phyloP scores from a whole-genome alignment of 75 land plant species.

The Pinus taeda region DNA sequence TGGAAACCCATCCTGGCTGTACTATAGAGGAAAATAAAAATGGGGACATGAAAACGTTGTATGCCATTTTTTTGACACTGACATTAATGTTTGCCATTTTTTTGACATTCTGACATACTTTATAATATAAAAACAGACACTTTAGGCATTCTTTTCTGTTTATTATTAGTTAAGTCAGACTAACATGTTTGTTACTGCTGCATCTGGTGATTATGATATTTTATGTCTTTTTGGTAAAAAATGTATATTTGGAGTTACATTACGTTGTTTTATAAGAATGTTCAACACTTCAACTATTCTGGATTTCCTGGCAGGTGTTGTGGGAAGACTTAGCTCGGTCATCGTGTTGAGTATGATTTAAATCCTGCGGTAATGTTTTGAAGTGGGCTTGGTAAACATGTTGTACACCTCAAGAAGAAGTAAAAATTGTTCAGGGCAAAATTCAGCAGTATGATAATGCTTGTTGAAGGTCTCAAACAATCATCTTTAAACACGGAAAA shows the following conservation, averaged over 20 bases:
- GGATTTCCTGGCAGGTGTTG: constrained; percentile 6
- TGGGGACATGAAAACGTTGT: neutral
- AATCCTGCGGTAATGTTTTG: too few relatives aligned
- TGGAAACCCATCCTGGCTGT: too few relatives aligned
- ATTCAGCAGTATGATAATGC: neutral
- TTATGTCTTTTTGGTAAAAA: neutral
- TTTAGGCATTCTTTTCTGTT: neutral
- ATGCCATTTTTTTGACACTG: too few relatives aligned
- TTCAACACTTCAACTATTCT: neutral
- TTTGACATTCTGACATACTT: neutral
- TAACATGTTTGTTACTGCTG: neutral
- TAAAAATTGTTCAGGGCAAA: neutral
- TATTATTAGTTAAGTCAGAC: neutral
- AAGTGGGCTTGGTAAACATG: neutral
- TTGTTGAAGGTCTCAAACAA: neutral
- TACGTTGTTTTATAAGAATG: neutral
- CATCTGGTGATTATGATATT: neutral
- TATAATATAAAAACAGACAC: too few relatives aligned
- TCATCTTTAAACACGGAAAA: neutral
- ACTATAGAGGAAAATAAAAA: too few relatives aligned
- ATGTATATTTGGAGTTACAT: neutral
- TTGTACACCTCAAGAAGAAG: neutral
- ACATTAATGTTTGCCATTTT: neutral
- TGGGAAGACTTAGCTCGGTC: constrained; percentile 3
- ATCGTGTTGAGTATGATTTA: constrained; percentile 1